Base-by-base conservation (phyloP, 75 land plant species). In the Selaginella moellendorffii region DNA sequence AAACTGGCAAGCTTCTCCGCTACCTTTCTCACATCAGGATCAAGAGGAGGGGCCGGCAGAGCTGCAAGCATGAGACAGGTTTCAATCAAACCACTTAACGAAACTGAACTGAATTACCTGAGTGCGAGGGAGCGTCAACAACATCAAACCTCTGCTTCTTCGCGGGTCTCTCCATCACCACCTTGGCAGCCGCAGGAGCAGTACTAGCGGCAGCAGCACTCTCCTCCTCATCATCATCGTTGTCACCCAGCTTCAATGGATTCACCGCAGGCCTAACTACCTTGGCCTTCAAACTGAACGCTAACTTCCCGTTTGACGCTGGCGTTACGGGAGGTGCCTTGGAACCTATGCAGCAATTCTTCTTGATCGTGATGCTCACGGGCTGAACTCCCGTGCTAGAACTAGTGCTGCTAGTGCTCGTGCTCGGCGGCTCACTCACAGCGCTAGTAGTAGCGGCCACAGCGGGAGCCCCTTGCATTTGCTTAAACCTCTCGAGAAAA, bases 1-100 rank as follows among this genome's bases (percentile, higher is more conserved):
- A 95, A 90, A 79, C 68, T 81, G 68, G 99, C 99, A 62, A 95
- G 70, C 69, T 81, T 95, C 70, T 95, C 99, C 1, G 91, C 97
- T 71, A 81, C 97, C 61, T 90, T 90, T 84, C 82, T 90, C 73
- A 95, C 92, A 53, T 82, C 79, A 31, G 74, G 74, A 78, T 95
- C 99, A 61, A 68, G 75, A 36, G 99, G 97, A 0, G 84, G 71
- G 64, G 82, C 58, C 24, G 81, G 84, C 64, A 26, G 63, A 78
- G 83, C 92, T 79, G 86, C 97, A 80, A 78, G 66, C 76, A 36
- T 36, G 10, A 36, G 10, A 36, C 46, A 36, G 10, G 14, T 5
- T 36, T 36, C 14, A 5, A 5, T 36, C 5, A 36, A 5, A 36
- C 10, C 46, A 36, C 10, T 36, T 36, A 36, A 36, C 46, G 5